Percentiles rank a stretch among this genome's conserved stretches.
Conservation (phyloP, 805 yeast species). For the Ogataea methanolica region DNA sequence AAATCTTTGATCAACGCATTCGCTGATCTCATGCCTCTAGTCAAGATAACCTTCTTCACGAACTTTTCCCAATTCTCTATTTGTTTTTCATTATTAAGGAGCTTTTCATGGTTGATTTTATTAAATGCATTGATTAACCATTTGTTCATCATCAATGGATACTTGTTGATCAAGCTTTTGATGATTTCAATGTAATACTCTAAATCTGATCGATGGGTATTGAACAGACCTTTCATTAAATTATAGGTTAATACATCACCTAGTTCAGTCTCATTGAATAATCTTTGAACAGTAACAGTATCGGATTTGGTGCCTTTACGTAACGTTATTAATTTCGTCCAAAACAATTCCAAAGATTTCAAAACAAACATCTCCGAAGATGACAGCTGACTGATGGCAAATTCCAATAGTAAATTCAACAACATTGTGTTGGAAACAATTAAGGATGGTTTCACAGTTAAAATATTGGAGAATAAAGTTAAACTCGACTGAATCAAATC, state of each 20-base stretch:
- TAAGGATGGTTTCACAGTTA: slow-evolving; percentile 46
- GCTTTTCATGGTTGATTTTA: slow-evolving; percentile 25
- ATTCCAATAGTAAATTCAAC: slow-evolving; percentile 23
- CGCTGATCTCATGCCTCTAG: slow-evolving; percentile 63
- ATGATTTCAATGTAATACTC: slow-evolving; percentile 53
- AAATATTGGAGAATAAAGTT: slow-evolving; percentile 44
- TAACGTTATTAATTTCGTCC: slow-evolving; percentile 45
- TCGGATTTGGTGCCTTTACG: slow-evolving; percentile 41
- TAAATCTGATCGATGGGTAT: slow-evolving; percentile 52
- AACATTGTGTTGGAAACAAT: slow-evolving; percentile 29
- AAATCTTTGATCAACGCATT: slow-evolving; percentile 52
- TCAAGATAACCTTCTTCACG: slow-evolving; percentile 50
- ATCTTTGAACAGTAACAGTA: slow-evolving; percentile 24
- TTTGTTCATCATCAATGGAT: slow-evolving; percentile 35
- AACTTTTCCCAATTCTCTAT: slow-evolving; percentile 37
- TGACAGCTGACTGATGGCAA: slow-evolving; percentile 36
- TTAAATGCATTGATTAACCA: slow-evolving; percentile 40
- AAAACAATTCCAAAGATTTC: slow-evolving; percentile 48
- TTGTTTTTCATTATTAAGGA: slow-evolving; percentile 18
- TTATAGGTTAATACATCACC: slow-evolving; percentile 31
- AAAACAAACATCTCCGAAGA: slow-evolving; percentile 54
- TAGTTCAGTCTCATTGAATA: slow-evolving; percentile 26
- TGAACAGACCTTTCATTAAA: slow-evolving; percentile 42
- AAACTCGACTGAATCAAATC: slow-evolving; percentile 52
- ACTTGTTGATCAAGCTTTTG: slow-evolving; percentile 34